Conservation (phyloP, 495 filamentous ascomycete species). For the Aspergillus cavernicola region DNA sequence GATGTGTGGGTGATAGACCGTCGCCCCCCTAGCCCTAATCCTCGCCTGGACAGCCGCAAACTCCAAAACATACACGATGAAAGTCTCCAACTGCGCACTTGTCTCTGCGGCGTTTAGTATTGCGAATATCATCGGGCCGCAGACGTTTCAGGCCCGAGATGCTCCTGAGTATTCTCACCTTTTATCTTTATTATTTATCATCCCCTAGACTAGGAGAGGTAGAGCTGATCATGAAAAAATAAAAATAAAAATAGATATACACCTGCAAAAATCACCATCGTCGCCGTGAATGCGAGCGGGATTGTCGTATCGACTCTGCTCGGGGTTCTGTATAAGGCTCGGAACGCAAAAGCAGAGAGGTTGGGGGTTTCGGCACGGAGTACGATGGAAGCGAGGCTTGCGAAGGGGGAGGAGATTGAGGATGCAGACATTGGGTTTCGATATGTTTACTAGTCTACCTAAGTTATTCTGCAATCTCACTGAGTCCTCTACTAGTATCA, state of each 20-base stretch:
- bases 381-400: not conserved
- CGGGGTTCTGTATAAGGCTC: constrained; percentile 34
- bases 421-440: not conserved
- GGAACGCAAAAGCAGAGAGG: constrained; percentile 15
- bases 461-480: too few relatives aligned
- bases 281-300: constrained; percentile 43
- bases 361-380: not conserved
- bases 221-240: too few relatives aligned
- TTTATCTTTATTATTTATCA: too few relatives aligned
- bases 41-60: constrained; percentile 45
- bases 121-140: constrained; percentile 57
- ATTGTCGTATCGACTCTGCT: constrained; percentile 37
- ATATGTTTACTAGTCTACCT: not conserved
- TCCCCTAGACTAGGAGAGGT: too few relatives aligned
- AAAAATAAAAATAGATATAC: constrained; percentile 19
- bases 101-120: constrained; percentile 47
- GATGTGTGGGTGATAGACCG: too few relatives aligned
- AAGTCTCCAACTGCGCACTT: constrained; percentile 31
- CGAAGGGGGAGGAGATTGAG: not conserved
- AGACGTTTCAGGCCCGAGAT: constrained; percentile 51
- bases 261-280: constrained; percentile 59
- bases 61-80: constrained; percentile 42
- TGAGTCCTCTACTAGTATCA: too few relatives aligned
- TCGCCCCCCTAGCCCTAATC: constrained; percentile 35
- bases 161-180: constrained; percentile 35